Evolutionary conservation across 176 grass and related monocot species (phyloP).

Genomic region (Raddia distichophylla): DNA sequence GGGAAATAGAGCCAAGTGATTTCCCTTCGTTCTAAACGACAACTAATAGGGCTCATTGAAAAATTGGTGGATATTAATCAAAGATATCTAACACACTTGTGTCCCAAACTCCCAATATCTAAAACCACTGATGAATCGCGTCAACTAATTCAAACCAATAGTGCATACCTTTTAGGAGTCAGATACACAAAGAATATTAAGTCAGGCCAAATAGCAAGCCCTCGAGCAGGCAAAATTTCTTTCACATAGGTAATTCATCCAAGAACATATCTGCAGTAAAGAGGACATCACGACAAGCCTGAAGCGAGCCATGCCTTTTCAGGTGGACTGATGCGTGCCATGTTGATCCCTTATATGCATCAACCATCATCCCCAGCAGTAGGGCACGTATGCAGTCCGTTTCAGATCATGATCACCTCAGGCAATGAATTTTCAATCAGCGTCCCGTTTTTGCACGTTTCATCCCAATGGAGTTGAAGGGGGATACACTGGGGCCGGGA

Average conservation of each 20-base stretch:
- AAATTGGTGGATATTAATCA: too few relatives aligned
- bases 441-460: conserved; percentile 81
- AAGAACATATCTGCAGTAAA: conserved; percentile 4
- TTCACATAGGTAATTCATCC: not conserved
- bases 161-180: conserved; percentile 44
- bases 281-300: not conserved
- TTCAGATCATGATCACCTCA: conserved; percentile 30
- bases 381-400: conserved; percentile 24
- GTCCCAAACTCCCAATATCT: conserved; percentile 36
- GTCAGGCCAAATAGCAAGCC: conserved; percentile 37
- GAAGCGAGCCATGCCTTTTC: not conserved
- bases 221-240: conserved; percentile 15
- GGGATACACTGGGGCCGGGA: conserved; percentile 74
- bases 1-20: too few relatives aligned
- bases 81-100: not conserved
- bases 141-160: conserved; percentile 53
- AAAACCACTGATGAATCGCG: not conserved
- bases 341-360: not conserved
- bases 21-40: too few relatives aligned
- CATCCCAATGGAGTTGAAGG: conserved; percentile 84
- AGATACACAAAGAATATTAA: conserved; percentile 49
- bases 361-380: conserved; percentile 28
- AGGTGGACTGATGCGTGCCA: not conserved
- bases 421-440: conserved; percentile 44
- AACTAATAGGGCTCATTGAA: too few relatives aligned